Percentiles rank a stretch among this genome's conserved stretches.
Conservation (phyloP, 2,329 filamentous ascomycete species). For the Microdochium paspali region DNA sequence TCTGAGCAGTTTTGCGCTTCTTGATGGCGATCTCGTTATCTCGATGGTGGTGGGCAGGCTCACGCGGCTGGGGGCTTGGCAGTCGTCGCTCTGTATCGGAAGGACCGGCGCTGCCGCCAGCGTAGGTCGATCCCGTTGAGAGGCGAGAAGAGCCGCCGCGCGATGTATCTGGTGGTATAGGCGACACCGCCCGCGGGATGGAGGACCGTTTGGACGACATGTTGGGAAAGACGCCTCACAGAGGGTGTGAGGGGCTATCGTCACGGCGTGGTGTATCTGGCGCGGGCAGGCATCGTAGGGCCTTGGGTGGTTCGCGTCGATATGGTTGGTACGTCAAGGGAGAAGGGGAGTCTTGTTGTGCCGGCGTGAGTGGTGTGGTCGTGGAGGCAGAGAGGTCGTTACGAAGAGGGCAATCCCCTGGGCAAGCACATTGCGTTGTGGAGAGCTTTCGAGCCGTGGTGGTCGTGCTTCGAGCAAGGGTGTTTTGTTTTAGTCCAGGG, state of each 20-base stretch:
- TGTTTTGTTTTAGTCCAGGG: no score
- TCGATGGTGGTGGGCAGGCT: neutral
- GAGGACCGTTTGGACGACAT: neutral
- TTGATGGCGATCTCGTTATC: neutral
- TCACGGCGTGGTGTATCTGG: neutral
- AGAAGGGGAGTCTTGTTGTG: no score
- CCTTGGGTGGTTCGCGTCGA: no score
- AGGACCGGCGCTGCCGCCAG: neutral
- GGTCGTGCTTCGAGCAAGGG: no score
- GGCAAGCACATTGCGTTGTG: no score
- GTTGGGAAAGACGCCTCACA: neutral
- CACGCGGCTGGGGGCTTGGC: neutral
- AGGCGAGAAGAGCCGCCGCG: neutral
- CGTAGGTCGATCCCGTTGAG: neutral
- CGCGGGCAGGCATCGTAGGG: no score
- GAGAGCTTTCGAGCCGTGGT: no score
- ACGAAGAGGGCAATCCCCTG: no score
- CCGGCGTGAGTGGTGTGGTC: no score
- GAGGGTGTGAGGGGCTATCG: neutral
- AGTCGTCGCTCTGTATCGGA: neutral
- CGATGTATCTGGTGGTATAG: neutral
- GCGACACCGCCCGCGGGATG: neutral
- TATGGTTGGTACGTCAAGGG: no score
- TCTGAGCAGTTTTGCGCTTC: neutral
- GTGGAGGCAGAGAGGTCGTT: no score